Evolutionary conservation across 192 early-diverging fungal genomes (phyloP), one percentile per base, ranked within the genome.

Genomic region (Rhizophagus sp.): DNA sequence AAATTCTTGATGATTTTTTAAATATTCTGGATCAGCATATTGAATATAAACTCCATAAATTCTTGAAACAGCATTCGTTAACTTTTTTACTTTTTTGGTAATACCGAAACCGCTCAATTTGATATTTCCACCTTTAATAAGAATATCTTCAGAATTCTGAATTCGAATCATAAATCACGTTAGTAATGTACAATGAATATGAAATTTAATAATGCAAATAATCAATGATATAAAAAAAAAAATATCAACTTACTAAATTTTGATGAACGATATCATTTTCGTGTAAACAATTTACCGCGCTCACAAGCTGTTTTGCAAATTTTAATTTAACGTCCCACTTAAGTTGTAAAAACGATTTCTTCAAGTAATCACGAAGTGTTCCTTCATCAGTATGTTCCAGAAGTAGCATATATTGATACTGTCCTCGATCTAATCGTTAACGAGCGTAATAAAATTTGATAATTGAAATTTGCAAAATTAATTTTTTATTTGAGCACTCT

Each of bases 81-180:
- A 13, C 9, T 71, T 34, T 19, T 15, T 71, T n/a, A 3, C 9
- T 15, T 39, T 22, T 41, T 19, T 71, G 9, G 41, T n/a, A 41
- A 47, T 71, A 9, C 70, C 70, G 8, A 72, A 72, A n/a, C 36
- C 70, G 30, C 70, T 49, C 7, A 72, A 41, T 41, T 72, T 72
- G 19, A 36, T 36, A 41, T 36, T 41, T 39, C 17, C 70, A n/a
- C 8, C 17, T 39, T 72, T 15, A 41, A 72, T 72, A 11, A 72
- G 8, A 72, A 72, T 49, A 49, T 72, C 44, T 24, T 47, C 34
- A 39, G 70, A 24, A 22, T 57, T 57, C 52, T 57, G 6, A 8
- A 8, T 8, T 39, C 39, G 39, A 39, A 39, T 39, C 7, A 8
- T 39, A 39, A 39, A 34, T 34, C 34, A 39, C 39, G 39, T 52